phyloP scores from a whole-genome alignment of 2,329 filamentous ascomycete species.

The Trichoderma sp. region DNA sequence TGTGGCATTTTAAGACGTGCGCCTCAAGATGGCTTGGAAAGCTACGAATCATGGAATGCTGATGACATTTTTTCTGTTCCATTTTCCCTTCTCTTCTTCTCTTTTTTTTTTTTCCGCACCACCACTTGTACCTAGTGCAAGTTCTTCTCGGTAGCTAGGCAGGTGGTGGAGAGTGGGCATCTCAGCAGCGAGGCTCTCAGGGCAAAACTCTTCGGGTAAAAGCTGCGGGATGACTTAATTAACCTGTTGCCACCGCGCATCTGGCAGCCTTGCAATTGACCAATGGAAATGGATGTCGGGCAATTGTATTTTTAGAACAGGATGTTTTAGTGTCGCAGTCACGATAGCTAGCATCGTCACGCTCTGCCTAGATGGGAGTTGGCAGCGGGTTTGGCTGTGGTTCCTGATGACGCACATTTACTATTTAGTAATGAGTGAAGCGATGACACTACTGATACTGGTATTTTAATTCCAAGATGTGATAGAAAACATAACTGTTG shows the following conservation, averaged over 20 bases:
- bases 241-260: neutral
- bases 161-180: neutral
- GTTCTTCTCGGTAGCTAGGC: neutral
- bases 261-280: neutral
- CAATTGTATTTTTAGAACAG: neutral
- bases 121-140: neutral
- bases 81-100: neutral
- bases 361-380: neutral
- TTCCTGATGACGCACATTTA: neutral
- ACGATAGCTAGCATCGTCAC: neutral
- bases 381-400: neutral
- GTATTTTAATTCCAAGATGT: neutral
- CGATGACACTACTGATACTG: neutral
- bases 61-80: neutral
- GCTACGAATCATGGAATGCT: neutral
- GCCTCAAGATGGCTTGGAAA: neutral
- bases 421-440: neutral
- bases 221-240: constrained; percentile 5
- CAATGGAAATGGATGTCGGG: neutral
- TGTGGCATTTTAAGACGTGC: neutral
- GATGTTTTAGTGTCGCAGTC: neutral
- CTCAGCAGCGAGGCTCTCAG: neutral
- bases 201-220: constrained; percentile 10
- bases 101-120: neutral
- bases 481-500: neutral